Evolutionary conservation across 2,329 filamentous ascomycete genomes (phyloP).

Genomic region (Cercospora janseana): DNA sequence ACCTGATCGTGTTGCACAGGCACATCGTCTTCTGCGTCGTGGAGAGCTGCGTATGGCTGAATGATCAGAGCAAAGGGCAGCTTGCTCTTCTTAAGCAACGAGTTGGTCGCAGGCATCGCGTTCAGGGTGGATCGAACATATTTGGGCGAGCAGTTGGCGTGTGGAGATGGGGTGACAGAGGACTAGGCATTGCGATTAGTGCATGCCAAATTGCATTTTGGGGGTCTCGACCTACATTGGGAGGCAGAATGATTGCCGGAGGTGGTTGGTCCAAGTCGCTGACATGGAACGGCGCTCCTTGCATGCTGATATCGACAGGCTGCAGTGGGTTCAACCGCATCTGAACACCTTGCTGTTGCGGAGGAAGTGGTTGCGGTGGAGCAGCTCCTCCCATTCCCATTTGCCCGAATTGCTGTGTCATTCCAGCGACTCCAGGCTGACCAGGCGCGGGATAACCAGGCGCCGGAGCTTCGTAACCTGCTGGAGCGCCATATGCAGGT

Average conservation of each 20-base stretch:
- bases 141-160: slow-evolving; percentile 88
- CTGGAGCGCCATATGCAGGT: slow-evolving; percentile 45
- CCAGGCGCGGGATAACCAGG: slow-evolving; percentile 25
- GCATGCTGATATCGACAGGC: slow-evolving; percentile 71
- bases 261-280: slow-evolving; percentile 88
- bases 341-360: slow-evolving; percentile 49
- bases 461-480: slow-evolving; percentile 63
- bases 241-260: slow-evolving; percentile 83
- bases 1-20: slow-evolving; percentile 95
- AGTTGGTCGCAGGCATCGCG: slow-evolving; percentile 86
- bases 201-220: neutral
- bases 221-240: slow-evolving; percentile 68
- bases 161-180: slow-evolving; percentile 84
- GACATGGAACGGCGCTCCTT: slow-evolving; percentile 91
- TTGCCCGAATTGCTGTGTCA: slow-evolving; percentile 73
- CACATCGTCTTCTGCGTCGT: slow-evolving; percentile 87
- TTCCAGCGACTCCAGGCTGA: slow-evolving; percentile 41
- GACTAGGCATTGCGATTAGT: slow-evolving; percentile 52
- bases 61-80: slow-evolving; percentile 94
- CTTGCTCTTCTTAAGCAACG: slow-evolving; percentile 92
- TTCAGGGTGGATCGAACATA: slow-evolving; percentile 95
- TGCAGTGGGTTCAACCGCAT: slow-evolving; percentile 78
- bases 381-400: slow-evolving; percentile 62
- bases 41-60: slow-evolving; percentile 88
- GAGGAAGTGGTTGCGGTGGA: slow-evolving; percentile 47